Evolutionary conservation across 257 asterid genomes (phyloP), one percentile per base, ranked within the genome.

Genomic region (Solanum dulcamara): DNA sequence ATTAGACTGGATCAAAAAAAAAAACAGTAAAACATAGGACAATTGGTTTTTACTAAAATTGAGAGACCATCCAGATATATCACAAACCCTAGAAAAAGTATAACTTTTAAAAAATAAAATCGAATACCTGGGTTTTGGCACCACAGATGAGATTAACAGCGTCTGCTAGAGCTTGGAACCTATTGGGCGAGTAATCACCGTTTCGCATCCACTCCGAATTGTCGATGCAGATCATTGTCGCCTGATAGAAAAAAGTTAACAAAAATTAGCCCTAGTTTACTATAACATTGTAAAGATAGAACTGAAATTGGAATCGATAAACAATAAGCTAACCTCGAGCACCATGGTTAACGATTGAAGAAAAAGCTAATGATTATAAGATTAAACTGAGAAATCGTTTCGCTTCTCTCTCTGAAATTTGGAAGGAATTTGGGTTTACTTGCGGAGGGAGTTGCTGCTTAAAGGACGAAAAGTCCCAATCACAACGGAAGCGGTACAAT

Each of bases 171-270:
- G 98, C 98, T 86, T 94, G 97, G 88, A 92, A 92, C 18, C 98
- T 91, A 86, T 84, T 93, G 50, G 98, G 98, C 33, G 98, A 88
- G 89, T 97, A 97, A 90, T 97, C 99, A 0, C 98, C 98, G 86
- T 95, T 97, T 66, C 98, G 92, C 99, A 95, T 95, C 98, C 98
- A 97, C 85, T 97, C 98, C 51, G 99, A 97, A 86, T 97, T 92
- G 90, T 97, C 99, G 89, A 97, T 90, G 90, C 98, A 97, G 90
- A 97, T 97, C 97, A 95, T 95, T 44, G 99, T 96, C 62, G 98
- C 97, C 98, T 96, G 82, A 83, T 4, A 13, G 15, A 22, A 57
- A 53, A 33, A 62, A 8, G 32, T 18, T 13, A 11, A 7, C 18
- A 81, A 15, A 44, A 17, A 40, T 17, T 35, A 85, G 84, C 86